These are phyloP conservation scores for Coemansia sp. DNA, from an alignment of 192 early-diverging fungal genomes.

Conservation along the genomic window DNA sequence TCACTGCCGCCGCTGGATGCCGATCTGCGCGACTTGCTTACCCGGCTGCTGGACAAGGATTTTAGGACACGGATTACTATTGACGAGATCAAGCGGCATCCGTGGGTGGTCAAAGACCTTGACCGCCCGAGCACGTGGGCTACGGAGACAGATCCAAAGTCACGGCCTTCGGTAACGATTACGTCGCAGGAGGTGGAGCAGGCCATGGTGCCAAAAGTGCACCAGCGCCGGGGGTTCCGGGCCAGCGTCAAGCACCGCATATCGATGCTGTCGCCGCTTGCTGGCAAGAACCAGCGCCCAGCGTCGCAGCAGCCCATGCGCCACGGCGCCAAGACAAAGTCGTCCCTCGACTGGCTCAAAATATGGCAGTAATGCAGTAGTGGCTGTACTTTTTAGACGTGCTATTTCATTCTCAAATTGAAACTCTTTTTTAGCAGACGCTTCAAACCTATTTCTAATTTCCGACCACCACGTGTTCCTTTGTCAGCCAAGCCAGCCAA, in stretches of 20 bases:
- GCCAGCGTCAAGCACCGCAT: slow-evolving; percentile 46
- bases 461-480: no score
- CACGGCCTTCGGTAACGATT: slow-evolving; percentile 69
- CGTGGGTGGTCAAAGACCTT: slow-evolving; percentile 83
- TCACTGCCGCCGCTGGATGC: slow-evolving; percentile 53
- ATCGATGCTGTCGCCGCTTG: slow-evolving; percentile 44
- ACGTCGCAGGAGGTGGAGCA: slow-evolving; percentile 77
- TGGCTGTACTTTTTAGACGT: not conserved
- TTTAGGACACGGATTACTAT: slow-evolving; percentile 79
- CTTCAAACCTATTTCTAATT: no score
- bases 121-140: slow-evolving; percentile 69
- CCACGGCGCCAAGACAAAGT: slow-evolving; percentile 43
- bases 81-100: slow-evolving; percentile 87
- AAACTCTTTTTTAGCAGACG: no score
- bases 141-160: slow-evolving; percentile 71
- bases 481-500: no score
- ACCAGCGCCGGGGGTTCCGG: slow-evolving; percentile 36
- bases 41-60: slow-evolving; percentile 82
- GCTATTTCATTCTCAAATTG: not conserved
- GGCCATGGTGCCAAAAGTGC: slow-evolving; percentile 52
- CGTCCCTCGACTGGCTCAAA: slow-evolving; percentile 55
- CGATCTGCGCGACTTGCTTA: slow-evolving; percentile 72
- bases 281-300: slow-evolving; percentile 9
- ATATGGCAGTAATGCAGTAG: slow-evolving; percentile 26
- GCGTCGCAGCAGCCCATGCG: slow-evolving; percentile 8